Evolutionary conservation across 2,329 filamentous ascomycete species (phyloP).

Genomic region (Alternaria conjuncta): DNA sequence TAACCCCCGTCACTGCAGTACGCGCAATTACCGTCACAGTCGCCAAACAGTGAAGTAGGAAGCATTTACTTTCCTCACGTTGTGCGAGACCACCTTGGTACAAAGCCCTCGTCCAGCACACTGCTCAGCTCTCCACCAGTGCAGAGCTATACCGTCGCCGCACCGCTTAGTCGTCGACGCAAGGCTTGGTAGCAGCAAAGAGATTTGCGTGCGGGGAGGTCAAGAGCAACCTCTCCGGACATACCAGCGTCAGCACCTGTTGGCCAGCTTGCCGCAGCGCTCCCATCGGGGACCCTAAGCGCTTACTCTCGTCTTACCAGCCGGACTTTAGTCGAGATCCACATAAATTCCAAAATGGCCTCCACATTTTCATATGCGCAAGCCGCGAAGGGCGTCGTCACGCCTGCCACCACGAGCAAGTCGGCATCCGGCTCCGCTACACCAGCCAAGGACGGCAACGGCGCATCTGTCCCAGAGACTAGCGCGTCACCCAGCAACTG

Average conservation of each 20-base stretch:
- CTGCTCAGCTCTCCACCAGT: constrained; percentile 7
- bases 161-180: constrained; percentile 9
- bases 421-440: constrained; percentile 51
- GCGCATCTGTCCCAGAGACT: constrained; percentile 28
- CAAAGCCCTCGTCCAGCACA: constrained; percentile 7
- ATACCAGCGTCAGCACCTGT: constrained; percentile 35
- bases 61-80: constrained; percentile 10
- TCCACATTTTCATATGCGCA: constrained; percentile 88
- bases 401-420: constrained; percentile 54
- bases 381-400: constrained; percentile 81
- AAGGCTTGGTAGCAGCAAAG: constrained; percentile 27
- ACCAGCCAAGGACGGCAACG: constrained; percentile 49
- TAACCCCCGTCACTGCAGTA: constrained; percentile 24
- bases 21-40: constrained; percentile 5
- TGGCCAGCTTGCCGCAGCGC: constrained; percentile 39
- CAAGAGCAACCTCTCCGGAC: constrained; percentile 50
- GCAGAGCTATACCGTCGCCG: constrained; percentile 8
- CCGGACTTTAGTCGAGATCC: constrained; percentile 8
- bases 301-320: constrained; percentile 15
- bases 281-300: constrained; percentile 42
- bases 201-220: constrained; percentile 50
- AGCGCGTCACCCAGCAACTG: constrained; percentile 50
- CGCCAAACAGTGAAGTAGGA: constrained; percentile 14
- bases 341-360: constrained; percentile 35
- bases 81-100: constrained; percentile 10